A percentile compares a stretch with the other conserved stretches of the same genome.
Evolutionary conservation across 129 eudicot genomes (phyloP).

Genomic region (carrot (Daucus carota)): DH1_v3.0 NC_030383.2:54571001-54571500

Average conservation of each 20-base stretch:
- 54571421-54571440: neutral
- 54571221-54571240: neutral
- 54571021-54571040: neutral
- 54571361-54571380: neutral
- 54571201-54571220: neutral
- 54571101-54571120: too few relatives aligned
- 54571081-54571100: neutral
- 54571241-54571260: neutral
- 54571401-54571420: conserved; percentile 5
- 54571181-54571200: neutral
- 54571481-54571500: conserved; percentile 3
- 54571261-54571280: neutral
- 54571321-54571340: neutral
- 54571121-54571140: neutral
- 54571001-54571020: neutral
- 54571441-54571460: neutral
- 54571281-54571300: neutral
- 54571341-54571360: neutral
- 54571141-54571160: neutral
- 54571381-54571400: neutral
- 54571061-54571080: neutral
- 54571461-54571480: conserved; percentile 1
- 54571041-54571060: neutral
- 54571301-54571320: neutral
- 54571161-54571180: neutral